Percentiles rank a stretch among this genome's conserved stretches.
These are phyloP conservation scores for Cystofilobasidium capitatum DNA, from an alignment of 768 basidiomycete genomes.

Conservation along the genomic window DNA sequence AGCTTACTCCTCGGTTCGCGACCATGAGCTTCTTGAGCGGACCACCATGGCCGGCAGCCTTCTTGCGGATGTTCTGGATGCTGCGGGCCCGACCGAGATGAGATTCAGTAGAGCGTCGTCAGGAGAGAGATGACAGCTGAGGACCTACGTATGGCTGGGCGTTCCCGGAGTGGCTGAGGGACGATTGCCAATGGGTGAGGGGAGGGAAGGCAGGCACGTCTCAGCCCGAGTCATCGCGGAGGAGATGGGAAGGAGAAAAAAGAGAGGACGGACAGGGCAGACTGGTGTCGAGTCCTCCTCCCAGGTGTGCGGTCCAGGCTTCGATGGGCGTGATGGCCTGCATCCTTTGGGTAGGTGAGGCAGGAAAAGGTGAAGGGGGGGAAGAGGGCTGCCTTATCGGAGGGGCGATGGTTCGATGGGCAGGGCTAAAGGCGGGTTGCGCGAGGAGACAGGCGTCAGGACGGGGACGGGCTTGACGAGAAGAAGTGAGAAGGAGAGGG, in stretches of 20 bases:
- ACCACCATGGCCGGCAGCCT: conserved; percentile 79
- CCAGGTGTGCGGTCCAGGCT: conserved; percentile 22
- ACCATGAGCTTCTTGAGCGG: conserved; percentile 85
- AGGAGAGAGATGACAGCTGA: neutral
- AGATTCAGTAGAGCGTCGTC: neutral
- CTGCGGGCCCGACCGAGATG: neutral
- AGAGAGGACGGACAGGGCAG: conserved; percentile 12
- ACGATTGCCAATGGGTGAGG: neutral
- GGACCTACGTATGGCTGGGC: conserved; percentile 20
- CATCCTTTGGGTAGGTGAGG: neutral
- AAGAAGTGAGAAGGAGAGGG: too few relatives aligned
- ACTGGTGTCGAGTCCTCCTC: conserved; percentile 10
- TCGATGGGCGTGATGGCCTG: conserved; percentile 22
- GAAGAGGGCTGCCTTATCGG: neutral
- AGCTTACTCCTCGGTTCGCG: conserved; percentile 79
- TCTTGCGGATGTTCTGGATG: conserved; percentile 57
- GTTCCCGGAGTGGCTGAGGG: conserved; percentile 21
- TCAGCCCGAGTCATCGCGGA: neutral
- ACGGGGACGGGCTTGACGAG: neutral
- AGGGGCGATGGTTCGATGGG: neutral
- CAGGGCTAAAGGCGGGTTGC: too few relatives aligned
- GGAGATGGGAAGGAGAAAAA: neutral
- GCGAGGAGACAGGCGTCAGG: neutral
- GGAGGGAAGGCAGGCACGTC: neutral
- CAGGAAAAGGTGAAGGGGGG: neutral